A percentile compares a stretch with the other conserved stretches of the same genome.
Evolutionary conservation across 129 eudicot genomes (phyloP).

Genomic region (Smallanthus sonchifolius): DNA sequence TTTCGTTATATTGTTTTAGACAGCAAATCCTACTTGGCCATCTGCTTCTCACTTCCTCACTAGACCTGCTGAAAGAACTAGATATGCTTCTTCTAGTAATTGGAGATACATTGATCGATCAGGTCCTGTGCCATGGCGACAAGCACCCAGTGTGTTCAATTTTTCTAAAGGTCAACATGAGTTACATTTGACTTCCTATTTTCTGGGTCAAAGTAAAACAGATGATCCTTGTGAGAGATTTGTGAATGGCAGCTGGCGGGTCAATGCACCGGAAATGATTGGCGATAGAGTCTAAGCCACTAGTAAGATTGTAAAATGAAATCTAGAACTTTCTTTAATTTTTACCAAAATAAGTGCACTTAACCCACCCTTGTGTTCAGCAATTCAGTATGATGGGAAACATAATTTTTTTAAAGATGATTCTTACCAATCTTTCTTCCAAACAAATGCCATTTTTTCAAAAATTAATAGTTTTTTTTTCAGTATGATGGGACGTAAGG

Average conservation of each 20-base stretch:
- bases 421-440: slow-evolving; percentile 30
- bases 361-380: slow-evolving; percentile 33
- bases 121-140: slow-evolving; percentile 78
- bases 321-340: not conserved
- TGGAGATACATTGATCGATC: slow-evolving; percentile 59
- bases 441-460: not conserved
- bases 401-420: slow-evolving; percentile 23
- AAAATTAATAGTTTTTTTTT: too few species aligned
- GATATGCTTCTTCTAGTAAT: slow-evolving; percentile 41
- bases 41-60: slow-evolving; percentile 47
- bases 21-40: slow-evolving; percentile 92
- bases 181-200: slow-evolving; percentile 29
- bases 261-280: slow-evolving; percentile 26
- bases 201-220: slow-evolving; percentile 35
- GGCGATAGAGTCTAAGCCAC: slow-evolving; percentile 37
- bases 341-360: slow-evolving; percentile 4
- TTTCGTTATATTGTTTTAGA: slow-evolving; percentile 42
- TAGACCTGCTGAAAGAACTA: slow-evolving; percentile 54
- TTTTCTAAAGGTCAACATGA: slow-evolving; percentile 39
- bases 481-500: too few species aligned
- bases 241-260: slow-evolving; percentile 36
- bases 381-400: slow-evolving; percentile 40
- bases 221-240: slow-evolving; percentile 34
- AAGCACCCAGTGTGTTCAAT: slow-evolving; percentile 55
- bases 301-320: slow-evolving; percentile 35